Percentiles rank a stretch among this genome's conserved stretches.
Evolutionary conservation across 139 green algal species (phyloP).

Genomic region (Picochlorum sp.): DNA sequence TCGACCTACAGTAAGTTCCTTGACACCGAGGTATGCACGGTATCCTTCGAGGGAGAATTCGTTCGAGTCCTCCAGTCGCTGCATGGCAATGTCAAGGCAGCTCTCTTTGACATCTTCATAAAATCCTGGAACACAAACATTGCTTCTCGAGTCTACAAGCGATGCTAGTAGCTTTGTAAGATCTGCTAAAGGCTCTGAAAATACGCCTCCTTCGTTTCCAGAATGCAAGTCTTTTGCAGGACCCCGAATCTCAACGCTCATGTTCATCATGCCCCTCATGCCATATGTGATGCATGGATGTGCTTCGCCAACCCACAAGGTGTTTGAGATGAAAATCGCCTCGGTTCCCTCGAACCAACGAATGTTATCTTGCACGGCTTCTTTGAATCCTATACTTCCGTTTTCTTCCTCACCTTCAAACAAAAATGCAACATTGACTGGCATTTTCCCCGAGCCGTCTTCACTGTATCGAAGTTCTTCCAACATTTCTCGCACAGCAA

Average conservation of each 20-base stretch:
- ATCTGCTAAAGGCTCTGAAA: constrained; percentile 86
- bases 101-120: constrained; percentile 62
- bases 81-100: constrained; percentile 58
- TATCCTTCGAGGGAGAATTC: constrained; percentile 64
- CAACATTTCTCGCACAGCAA: constrained; percentile 78
- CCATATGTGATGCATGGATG: constrained; percentile 93
- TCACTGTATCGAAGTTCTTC: constrained; percentile 28
- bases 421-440: constrained; percentile 85
- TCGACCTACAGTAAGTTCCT: constrained; percentile 37
- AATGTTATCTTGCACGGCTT: constrained; percentile 63
- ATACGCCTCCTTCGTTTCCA: constrained; percentile 91
- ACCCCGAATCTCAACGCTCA: constrained; percentile 39
- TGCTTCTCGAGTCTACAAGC: constrained; percentile 48
- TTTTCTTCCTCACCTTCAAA: constrained; percentile 92
- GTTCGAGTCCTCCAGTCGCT: constrained; percentile 34
- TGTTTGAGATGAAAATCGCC: constrained; percentile 84
- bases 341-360: constrained; percentile 65
- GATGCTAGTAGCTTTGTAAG: constrained; percentile 63
- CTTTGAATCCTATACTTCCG: constrained; percentile 62
- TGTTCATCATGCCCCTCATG: constrained; percentile 76
- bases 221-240: constrained; percentile 81
- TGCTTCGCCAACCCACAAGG: constrained; percentile 82
- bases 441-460: constrained; percentile 32
- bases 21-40: constrained; percentile 56
- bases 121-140: constrained; percentile 63